Base-by-base conservation (phyloP, 1,139 yeast species). In the Lodderomyces elongisporus region DNA sequence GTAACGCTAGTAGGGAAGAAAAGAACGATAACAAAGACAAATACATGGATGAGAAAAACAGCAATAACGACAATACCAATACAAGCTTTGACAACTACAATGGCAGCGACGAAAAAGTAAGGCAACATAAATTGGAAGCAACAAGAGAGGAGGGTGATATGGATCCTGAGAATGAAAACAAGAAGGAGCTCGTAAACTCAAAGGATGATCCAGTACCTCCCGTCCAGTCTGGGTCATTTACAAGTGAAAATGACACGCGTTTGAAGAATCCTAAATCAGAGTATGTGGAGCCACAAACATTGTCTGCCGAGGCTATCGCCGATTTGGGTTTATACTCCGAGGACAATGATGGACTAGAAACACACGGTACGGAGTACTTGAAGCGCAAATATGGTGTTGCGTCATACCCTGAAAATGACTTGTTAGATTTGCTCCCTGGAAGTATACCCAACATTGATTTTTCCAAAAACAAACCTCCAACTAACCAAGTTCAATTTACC, bases 401-500 rank as follows among this genome's bases (percentile, higher is more conserved):
- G 0, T 79, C 91, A 13, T 91, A 80, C 52, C 99, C 99, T 0
- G 76, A 78, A 18, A 70, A 69, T 29, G 95, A 89, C 51, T 62
- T 93, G 29, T 70, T 76, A 45, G 83, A 79, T 35, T 58, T 83
- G 42, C 66, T 93, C 27, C 96, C 98, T 0, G 99, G 98, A 3
- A 75, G 68, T 25, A 80, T 88, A 17, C 98, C 98, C 7, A 79
- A 84, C 54, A 74, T 72, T 36, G 98, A 91, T 55, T 88, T 85
- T 49, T 82, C 96, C 7, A 77, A 79, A 42, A 78, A 79, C 15
- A 89, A 89, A 49, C 56, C 72, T 2, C 96, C 96, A 5, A 62
- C 87, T 2, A 89, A 85, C 55, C 98, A 91, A 60, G 94, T 91
- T 14, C 96, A 88, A 50, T 88, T 85, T 55, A 71, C 87, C 13